Percentiles rank a stretch among this genome's conserved stretches.
phyloP scores from a whole-genome alignment of 257 asterid genomes.

The Solanum etuberosum region DNA sequence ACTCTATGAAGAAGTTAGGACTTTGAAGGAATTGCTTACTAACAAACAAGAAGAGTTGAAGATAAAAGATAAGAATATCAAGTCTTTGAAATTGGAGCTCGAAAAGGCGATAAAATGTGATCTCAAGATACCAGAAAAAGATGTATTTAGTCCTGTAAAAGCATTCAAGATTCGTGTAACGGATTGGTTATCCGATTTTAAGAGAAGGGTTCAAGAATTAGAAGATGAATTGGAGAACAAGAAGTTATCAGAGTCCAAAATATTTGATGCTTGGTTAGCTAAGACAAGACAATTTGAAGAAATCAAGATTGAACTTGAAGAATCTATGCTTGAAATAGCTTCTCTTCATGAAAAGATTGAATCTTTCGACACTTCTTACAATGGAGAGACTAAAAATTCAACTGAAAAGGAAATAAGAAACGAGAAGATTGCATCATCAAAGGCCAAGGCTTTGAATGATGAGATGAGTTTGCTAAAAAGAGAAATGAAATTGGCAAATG shows the following conservation, averaged over 20 bases:
- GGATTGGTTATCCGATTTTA: constrained; percentile 5
- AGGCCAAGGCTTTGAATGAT: background rate
- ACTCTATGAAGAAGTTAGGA: constrained; percentile 10
- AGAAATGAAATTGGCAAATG: constrained; percentile 29
- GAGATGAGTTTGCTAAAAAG: constrained; percentile 32
- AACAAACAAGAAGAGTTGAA: constrained; percentile 23
- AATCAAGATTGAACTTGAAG: constrained; percentile 34
- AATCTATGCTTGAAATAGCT: constrained; percentile 35
- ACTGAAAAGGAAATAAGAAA: background rate
- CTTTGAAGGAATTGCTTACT: constrained; percentile 20
- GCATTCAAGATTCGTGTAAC: constrained; percentile 7
- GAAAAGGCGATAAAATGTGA: constrained; percentile 19
- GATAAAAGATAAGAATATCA: constrained; percentile 26
- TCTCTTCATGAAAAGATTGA: constrained; percentile 26
- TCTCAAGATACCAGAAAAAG: constrained; percentile 23
- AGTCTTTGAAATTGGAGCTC: constrained; percentile 27
- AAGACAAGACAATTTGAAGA: constrained; percentile 36
- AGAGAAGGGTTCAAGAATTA: constrained; percentile 30
- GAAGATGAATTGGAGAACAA: constrained; percentile 35
- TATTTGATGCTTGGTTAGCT: constrained; percentile 25
- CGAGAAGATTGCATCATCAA: background rate
- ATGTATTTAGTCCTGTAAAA: constrained; percentile 20
- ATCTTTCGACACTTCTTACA: background rate
- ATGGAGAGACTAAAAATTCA: background rate
- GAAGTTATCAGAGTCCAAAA: constrained; percentile 21